Evolutionary conservation across 306 rosid species (phyloP), one percentile per base, ranked within the genome.

Genomic region (Macrotyloma uniflorum): DNA sequence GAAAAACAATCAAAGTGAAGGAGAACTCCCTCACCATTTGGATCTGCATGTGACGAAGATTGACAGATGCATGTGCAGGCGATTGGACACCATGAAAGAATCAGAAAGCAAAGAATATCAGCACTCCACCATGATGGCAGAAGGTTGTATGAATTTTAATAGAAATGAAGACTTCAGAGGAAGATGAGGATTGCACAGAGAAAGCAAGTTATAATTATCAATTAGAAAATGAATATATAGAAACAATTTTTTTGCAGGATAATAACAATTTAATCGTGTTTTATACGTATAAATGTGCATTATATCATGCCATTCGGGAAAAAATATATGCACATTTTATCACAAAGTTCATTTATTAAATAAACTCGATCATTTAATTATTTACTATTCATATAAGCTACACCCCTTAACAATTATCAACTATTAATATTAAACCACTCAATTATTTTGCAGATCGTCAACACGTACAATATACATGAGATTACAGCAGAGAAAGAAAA

Each of bases 21-120:
- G 28, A 62, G 28, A 69, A 9, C 3, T 12, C 0, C 4, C 91
- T 89, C 47, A 94, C 98, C 98, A 70, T 91, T 94, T 40, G 97
- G 98, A 81, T 92, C 96, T 92, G 85, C 26, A 32, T 59, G 75
- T 32, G 38, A 57, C 71, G 61, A 61, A 45, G 24, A 19, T 53
- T 54, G 43, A 77, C 42, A 70, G 8, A 67, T 67, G 68, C 50
- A 66, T 49, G 16, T 42, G 15, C 47, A 18, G 23, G 49, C 42
- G 15, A 58, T 79, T 46, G 73, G 65, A 42, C 54, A 65, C 35
- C 74, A 68, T 72, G 43, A 47, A 77, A 32, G 22, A 33, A 75
- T 55, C n/a, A 14, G 10, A 33, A 75, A 78, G 28, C 15, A 51
- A 4, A 33, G 30, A 35, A 59, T 43, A 19, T 83, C 80, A 83